These are phyloP conservation scores for Debaryomyces castellii DNA, from an alignment of 805 yeast species.

Conservation along the genomic window DNA sequence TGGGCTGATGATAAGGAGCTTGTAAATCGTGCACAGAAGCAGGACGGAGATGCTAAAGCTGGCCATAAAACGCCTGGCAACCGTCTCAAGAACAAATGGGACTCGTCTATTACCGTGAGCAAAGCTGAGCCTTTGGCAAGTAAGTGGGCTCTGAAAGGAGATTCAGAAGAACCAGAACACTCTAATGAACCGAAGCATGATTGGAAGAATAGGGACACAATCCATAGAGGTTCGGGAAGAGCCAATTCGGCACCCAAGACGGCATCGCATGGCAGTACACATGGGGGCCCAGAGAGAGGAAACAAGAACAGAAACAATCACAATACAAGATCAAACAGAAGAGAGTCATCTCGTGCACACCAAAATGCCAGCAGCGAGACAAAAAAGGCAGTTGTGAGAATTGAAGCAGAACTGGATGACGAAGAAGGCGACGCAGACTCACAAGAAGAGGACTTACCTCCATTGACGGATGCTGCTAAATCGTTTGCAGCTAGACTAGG, in stretches of 20 bases:
- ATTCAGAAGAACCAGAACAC: background rate
- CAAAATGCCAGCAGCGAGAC: background rate
- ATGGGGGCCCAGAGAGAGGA: background rate
- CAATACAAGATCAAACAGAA: background rate
- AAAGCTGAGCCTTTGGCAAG: slow-evolving; percentile 23
- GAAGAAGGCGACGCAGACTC: slow-evolving; percentile 4
- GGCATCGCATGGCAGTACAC: background rate
- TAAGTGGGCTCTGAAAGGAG: slow-evolving; percentile 30
- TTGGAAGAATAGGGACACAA: background rate
- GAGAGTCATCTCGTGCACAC: background rate
- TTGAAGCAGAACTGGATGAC: background rate
- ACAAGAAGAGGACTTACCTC: slow-evolving; percentile 13
- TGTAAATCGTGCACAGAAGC: slow-evolving; percentile 23
- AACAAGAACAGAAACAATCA: background rate
- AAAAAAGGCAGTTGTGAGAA: background rate
- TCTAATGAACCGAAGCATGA: background rate
- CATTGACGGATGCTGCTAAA: slow-evolving; percentile 30
- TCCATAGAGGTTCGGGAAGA: background rate
- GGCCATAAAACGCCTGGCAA: background rate
- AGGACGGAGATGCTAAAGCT: slow-evolving; percentile 13
- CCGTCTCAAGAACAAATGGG: slow-evolving; percentile 7
- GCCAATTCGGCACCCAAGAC: background rate
- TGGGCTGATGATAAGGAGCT: slow-evolving; percentile 37
- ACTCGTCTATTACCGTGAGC: slow-evolving; percentile 9
- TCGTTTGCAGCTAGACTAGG: slow-evolving; percentile 32